phyloP scores from a whole-genome alignment of 495 filamentous ascomycete genomes.

The Talaromyces ruber region DNA sequence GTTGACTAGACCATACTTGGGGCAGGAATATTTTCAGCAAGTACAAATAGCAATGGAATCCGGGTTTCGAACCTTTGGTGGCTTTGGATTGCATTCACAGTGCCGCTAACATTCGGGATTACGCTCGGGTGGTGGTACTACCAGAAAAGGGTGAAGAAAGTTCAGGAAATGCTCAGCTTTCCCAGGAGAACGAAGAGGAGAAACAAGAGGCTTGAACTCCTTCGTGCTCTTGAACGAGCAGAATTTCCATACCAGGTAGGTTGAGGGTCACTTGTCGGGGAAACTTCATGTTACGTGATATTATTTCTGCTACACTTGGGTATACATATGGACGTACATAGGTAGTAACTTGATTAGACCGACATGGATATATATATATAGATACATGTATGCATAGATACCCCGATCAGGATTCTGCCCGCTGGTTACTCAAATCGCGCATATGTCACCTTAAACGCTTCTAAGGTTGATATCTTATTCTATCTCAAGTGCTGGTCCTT shows the following conservation, averaged over 20 bases:
- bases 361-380: too few relatives aligned
- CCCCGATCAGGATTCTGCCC: background rate
- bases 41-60: conserved; percentile 13
- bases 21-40: background rate
- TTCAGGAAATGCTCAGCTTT: background rate
- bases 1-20: background rate
- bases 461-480: background rate
- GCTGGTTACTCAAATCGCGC: too few relatives aligned
- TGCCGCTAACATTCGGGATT: background rate
- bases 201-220: background rate
- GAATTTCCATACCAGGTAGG: too few relatives aligned
- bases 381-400: background rate
- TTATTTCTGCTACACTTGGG: too few relatives aligned
- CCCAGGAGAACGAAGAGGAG: background rate
- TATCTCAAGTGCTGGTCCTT: too few relatives aligned
- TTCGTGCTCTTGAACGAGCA: background rate
- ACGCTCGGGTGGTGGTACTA: background rate
- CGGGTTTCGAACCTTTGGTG: background rate
- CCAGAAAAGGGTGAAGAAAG: background rate
- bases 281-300: too few relatives aligned
- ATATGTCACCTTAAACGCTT: too few relatives aligned
- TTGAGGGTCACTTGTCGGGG: too few relatives aligned
- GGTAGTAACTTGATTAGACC: too few relatives aligned
- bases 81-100: background rate
- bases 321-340: too few relatives aligned